phyloP scores from a whole-genome alignment of 225 moss, liverwort and hornwort genomes.

The Polytrichum formosum region DNA sequence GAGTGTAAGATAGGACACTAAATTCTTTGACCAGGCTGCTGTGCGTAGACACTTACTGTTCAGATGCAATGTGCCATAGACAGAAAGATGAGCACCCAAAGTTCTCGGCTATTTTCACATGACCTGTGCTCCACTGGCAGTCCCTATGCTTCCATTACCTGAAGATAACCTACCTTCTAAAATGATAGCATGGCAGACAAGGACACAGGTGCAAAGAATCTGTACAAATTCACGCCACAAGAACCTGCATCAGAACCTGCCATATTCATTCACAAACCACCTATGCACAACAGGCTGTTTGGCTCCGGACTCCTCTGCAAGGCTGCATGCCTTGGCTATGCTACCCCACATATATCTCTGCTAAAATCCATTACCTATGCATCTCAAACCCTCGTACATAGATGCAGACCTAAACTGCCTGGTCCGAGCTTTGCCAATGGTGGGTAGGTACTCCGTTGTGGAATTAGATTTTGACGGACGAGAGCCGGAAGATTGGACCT shows the following conservation, averaged over 20 bases:
- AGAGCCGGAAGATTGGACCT: constrained; percentile 15
- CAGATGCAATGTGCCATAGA: constrained; percentile 10
- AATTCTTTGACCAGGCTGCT: constrained; percentile 7
- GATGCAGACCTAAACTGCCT: constrained; percentile 25
- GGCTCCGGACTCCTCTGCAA: constrained; percentile 17
- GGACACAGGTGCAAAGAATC: constrained; percentile 36
- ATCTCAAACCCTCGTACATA: constrained; percentile 20
- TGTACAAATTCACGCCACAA: constrained; percentile 22
- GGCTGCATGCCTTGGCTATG: constrained; percentile 10
- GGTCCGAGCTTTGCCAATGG: constrained; percentile 14
- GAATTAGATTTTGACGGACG: constrained; percentile 11
- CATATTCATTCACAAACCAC: constrained; percentile 31
- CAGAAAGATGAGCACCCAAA: constrained; percentile 2
- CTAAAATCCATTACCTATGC: constrained; percentile 25
- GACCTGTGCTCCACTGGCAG: background rate
- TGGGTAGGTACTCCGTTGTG: constrained; percentile 21
- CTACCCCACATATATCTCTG: constrained; percentile 13
- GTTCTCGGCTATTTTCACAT: background rate
- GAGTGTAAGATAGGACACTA: too few species aligned
- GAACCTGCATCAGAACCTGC: constrained; percentile 19
- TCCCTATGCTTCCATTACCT: constrained; percentile 11
- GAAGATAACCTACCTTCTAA: constrained; percentile 14
- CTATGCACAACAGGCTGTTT: constrained; percentile 23
- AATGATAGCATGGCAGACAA: constrained; percentile 17
- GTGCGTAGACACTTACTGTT: background rate